A percentile compares a stretch with the other conserved stretches of the same genome.
Conservation (phyloP, 2,329 filamentous ascomycete species). For the Clonostachys rosea region DNA sequence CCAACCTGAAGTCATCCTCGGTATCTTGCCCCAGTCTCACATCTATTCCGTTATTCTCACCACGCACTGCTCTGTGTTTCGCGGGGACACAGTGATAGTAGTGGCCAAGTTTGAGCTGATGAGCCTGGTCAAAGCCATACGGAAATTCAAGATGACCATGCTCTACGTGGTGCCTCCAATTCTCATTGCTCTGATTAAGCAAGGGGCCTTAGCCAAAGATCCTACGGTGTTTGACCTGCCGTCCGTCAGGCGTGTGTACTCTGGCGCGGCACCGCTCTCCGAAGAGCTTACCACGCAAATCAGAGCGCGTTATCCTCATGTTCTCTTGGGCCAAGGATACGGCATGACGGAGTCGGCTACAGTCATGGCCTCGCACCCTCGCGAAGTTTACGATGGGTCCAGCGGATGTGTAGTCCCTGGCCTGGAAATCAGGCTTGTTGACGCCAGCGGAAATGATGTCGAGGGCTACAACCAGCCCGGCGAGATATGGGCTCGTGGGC, state of each 20-base stretch:
- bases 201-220: constrained; percentile 52
- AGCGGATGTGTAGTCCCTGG: constrained; percentile 3
- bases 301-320: constrained; percentile 1
- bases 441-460: constrained; percentile 30
- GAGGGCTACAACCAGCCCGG: constrained; percentile 34
- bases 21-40: constrained; percentile 2
- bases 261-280: constrained; percentile 3
- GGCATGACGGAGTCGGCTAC: constrained; percentile 3
- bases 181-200: constrained; percentile 69
- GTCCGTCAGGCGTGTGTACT: constrained; percentile 1
- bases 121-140: constrained; percentile 36
- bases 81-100: constrained; percentile 67
- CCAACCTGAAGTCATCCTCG: constrained; percentile 1
- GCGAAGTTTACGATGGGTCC: constrained; percentile 2
- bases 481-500: constrained; percentile 65
- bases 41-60: neutral
- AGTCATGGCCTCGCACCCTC: constrained; percentile 1
- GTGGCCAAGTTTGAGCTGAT: too few species aligned
- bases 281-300: neutral
- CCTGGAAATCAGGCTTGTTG: constrained; percentile 12
- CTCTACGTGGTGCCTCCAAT: constrained; percentile 71
- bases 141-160: constrained; percentile 64
- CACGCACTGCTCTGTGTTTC: constrained; percentile 62
- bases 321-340: constrained; percentile 2
- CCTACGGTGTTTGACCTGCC: too few species aligned